Evolutionary conservation across 495 filamentous ascomycete genomes (phyloP), one percentile per base, ranked within the genome.

Genomic region (Neurospora sp.): DNA sequence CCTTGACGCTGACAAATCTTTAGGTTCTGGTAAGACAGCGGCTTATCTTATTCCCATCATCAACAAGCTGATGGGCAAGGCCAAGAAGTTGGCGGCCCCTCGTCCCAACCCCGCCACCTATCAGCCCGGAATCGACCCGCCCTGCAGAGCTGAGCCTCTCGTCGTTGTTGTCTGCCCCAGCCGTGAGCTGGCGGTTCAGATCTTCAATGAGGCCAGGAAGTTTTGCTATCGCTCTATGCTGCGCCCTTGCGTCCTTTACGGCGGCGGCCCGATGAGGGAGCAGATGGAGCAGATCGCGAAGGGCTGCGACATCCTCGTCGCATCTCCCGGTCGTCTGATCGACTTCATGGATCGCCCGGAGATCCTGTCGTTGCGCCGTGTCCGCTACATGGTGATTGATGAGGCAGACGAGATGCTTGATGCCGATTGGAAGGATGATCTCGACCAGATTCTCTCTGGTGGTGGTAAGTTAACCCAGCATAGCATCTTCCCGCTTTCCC

Each of bases 1-100:
- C 39, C 65, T 39, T 74, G 42, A 75, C 65, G 14, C 37, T 41
- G 39, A 72, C 71, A 69, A 59, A 14, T 5, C 39, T 18, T 22
- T 71, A 98, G 95, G 96, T 31, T 97, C 94, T 45, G 96, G 96
- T 71, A 99, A 99, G 84, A 99, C 96, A 2, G 96, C 90, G 0
- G 94, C 96, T 0, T 99, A 94, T 77, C 80, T 99, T 3, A 90
- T 98, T 72, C 96, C 96, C 0, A 93, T 96, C 61, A 75, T 98
- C 47, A 97, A 94, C 42, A 89, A 93, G 81, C 81, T 98, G 38
- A 96, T 97, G 93, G 96, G 96, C 35, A 98, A 98, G 82, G 93
- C 91, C 0, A 94, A 91, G 80, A 93, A 93, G 81, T 83, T 96
- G 3, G 89, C 89, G 1, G 94, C 91, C 18, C 85, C 89, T 68